phyloP scores from a whole-genome alignment of 805 yeast species.

The Gaillardinia entomophila region DNA sequence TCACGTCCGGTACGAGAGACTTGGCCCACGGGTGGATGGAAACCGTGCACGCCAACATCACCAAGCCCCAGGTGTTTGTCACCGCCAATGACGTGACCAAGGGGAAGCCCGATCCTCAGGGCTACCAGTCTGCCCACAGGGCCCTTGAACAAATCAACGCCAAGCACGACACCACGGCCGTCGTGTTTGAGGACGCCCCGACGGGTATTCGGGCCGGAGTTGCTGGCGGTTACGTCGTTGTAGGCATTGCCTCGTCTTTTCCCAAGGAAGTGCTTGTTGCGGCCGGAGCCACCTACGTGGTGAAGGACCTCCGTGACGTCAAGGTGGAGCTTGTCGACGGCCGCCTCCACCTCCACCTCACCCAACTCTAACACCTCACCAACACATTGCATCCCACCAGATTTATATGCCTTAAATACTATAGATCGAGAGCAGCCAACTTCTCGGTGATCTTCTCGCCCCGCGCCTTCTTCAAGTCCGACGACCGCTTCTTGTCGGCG shows the following conservation, averaged over 20 bases:
- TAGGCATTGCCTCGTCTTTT: conserved; percentile 15
- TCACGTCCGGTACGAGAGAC: conserved; percentile 12
- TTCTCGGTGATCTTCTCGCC: conserved; percentile 26
- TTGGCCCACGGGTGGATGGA: conserved; percentile 15
- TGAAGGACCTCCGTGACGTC: conserved; percentile 11
- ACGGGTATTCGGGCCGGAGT: conserved; percentile 14
- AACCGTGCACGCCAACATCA: conserved; percentile 3
- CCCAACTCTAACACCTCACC: not conserved
- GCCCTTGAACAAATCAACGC: not conserved
- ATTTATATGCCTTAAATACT: conserved; percentile 1
- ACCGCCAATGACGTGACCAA: conserved; percentile 14
- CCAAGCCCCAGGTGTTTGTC: conserved; percentile 10
- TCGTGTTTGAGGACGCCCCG: conserved; percentile 17
- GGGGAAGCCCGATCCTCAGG: conserved; percentile 18
- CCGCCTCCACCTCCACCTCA: no score
- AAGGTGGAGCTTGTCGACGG: no score
- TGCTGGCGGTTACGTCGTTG: conserved; percentile 11
- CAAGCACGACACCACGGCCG: conserved; percentile 2
- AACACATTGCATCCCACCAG: not conserved
- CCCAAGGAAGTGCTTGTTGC: conserved; percentile 7
- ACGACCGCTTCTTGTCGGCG: conserved; percentile 30
- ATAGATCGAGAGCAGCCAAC: conserved; percentile 21
- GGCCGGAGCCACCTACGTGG: conserved; percentile 13
- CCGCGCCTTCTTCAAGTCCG: conserved; percentile 32
- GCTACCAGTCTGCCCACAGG: conserved; percentile 8